phyloP scores from a whole-genome alignment of 1,284 basidiomycete species.

The Apiotrichum montevideense region DNA sequence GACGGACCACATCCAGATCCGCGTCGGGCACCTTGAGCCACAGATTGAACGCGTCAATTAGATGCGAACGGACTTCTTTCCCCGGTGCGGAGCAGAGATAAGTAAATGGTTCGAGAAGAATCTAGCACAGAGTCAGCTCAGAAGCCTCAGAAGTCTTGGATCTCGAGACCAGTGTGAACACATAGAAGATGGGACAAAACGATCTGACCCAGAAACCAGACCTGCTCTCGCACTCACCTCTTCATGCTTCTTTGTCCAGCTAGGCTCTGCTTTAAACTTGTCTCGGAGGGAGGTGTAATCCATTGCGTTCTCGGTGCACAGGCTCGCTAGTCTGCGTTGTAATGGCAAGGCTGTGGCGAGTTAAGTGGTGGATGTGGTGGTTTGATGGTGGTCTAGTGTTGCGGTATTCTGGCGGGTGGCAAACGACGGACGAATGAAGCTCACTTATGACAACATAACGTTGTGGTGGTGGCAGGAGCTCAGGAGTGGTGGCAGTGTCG shows the following conservation, averaged over 20 bases:
- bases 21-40: conserved; percentile 79
- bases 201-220: not conserved
- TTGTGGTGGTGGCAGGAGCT: too few relatives aligned
- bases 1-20: conserved; percentile 66
- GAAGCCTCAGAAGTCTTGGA: too few relatives aligned
- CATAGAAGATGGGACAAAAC: too few relatives aligned
- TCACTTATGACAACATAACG: too few relatives aligned
- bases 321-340: too few relatives aligned
- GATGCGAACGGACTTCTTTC: conserved; percentile 82
- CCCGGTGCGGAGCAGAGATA: conserved; percentile 83
- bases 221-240: conserved; percentile 24
- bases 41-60: conserved; percentile 89
- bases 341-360: too few relatives aligned
- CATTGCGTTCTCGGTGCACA: conserved; percentile 11
- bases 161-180: too few relatives aligned
- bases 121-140: not conserved
- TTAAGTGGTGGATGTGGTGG: too few relatives aligned
- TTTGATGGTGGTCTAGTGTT: too few relatives aligned
- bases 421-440: too few relatives aligned
- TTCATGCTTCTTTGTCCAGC: conserved; percentile 47
- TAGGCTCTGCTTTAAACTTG: conserved; percentile 15
- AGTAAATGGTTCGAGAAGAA: conserved; percentile 76
- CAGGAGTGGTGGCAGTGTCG: too few relatives aligned
- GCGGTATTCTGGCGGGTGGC: too few relatives aligned
- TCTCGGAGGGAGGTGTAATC: conserved; percentile 33